Evolutionary conservation across 495 filamentous ascomycete genomes (phyloP), one percentile per base, ranked within the genome.

Genomic region (Penicillium coprophilum): DNA sequence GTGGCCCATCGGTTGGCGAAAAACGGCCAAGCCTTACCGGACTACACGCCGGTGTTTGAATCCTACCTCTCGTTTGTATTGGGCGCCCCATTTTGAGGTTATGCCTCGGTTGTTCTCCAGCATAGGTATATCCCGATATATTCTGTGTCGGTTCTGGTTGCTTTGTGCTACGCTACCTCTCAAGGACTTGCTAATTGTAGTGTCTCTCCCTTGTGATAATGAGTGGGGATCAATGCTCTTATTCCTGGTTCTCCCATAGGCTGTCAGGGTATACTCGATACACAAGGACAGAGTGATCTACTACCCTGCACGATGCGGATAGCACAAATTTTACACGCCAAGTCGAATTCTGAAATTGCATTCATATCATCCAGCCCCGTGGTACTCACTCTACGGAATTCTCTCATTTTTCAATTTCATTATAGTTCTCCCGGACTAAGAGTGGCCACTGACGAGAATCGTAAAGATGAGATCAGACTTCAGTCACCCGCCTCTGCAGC

Each of bases 1-100:
- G 24, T 27, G 3, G 52, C 52, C 52, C 41, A 54, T 54, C 43
- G 13, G 3, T 46, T 19, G 52, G 31, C 24, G 27, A 52, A 28
- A 38, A 52, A 52, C 50, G 50, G 50, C 12, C 24, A 54, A 54
- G 52, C 52, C 52, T 54, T 54, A 23, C 41, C 52, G 52, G 52
- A 54, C 52, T 38, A 34, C 31, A 36, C 31, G 43, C 52, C 52
- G 52, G 43, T 54, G 52, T 46, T 54, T 44, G 9, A 27, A 15
- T n/a, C 31, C 39, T 34, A 1, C 13, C 28, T 38, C 6, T 6
- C 39, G 1, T 31, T 41, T 11, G 20, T 17, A 23, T 46, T 44
- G 7, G 23, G 11, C 32, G 30, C 51, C 41, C 41, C 52, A 34
- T 27, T 46, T 46, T 13, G 9, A 17, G 17, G 19, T 49, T 38